These are phyloP conservation scores for Polytrichum commune DNA, from an alignment of 225 moss, liverwort and hornwort genomes.

Conservation along the genomic window DNA sequence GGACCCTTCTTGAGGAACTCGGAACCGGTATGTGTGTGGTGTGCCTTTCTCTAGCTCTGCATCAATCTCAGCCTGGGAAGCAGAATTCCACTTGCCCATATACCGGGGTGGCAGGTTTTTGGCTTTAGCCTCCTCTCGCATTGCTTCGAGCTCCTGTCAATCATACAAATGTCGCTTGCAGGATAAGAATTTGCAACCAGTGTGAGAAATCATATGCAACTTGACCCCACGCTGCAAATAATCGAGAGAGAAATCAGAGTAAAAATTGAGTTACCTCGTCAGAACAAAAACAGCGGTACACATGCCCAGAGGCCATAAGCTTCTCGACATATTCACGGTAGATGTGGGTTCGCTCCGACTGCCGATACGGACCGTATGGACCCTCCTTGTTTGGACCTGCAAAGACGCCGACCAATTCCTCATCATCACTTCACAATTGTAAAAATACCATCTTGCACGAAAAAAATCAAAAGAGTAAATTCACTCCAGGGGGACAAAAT, in stretches of 20 bases:
- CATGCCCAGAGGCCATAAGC: slow-evolving; percentile 73
- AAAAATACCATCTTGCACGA: no score
- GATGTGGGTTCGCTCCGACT: slow-evolving; percentile 87
- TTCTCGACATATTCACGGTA: slow-evolving; percentile 84
- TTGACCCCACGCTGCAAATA: neutral
- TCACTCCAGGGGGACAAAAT: no score
- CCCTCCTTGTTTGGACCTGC: slow-evolving; percentile 72
- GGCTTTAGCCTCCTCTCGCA: slow-evolving; percentile 87
- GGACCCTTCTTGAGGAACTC: slow-evolving; percentile 91
- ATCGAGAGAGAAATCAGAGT: neutral
- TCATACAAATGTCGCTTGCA: neutral
- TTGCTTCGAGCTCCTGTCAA: slow-evolving; percentile 80
- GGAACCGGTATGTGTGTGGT: slow-evolving; percentile 86
- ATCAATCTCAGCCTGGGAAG: slow-evolving; percentile 69
- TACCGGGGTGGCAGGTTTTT: slow-evolving; percentile 90
- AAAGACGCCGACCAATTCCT: no score
- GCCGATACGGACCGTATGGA: slow-evolving; percentile 82
- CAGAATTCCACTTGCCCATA: slow-evolving; percentile 85
- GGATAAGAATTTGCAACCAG: no score
- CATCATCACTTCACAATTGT: no score
- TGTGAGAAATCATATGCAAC: no score
- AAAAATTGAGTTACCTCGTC: slow-evolving; percentile 57
- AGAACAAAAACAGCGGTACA: slow-evolving; percentile 88
- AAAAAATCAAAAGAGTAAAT: no score
- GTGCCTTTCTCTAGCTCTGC: slow-evolving; percentile 83